A percentile compares a stretch with the other conserved stretches of the same genome.
Conservation (phyloP, 169 alveolate species). For the Toxoplasma gondii region DNA sequence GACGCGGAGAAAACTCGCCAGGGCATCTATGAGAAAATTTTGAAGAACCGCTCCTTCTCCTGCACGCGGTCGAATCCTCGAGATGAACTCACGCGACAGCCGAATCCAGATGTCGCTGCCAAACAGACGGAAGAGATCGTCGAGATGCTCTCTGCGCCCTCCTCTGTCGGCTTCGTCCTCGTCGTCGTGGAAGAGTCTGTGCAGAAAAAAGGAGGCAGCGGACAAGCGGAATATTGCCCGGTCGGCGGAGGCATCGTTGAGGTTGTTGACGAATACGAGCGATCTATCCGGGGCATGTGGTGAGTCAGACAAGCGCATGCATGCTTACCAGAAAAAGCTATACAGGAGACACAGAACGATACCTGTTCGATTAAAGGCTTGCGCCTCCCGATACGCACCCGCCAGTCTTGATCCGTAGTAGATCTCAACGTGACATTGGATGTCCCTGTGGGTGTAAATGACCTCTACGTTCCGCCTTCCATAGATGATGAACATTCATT, state of each 20-base stretch:
- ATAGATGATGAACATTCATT: too few species aligned
- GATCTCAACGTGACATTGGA: too few species aligned
- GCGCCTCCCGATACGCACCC: too few species aligned
- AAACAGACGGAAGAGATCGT: slow-evolving; percentile 9
- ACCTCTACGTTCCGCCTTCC: too few species aligned
- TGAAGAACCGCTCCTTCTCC: slow-evolving; percentile 49
- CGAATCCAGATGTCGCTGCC: slow-evolving; percentile 24
- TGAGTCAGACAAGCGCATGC: not conserved
- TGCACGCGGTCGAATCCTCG: slow-evolving; percentile 46
- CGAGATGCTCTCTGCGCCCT: slow-evolving; percentile 16
- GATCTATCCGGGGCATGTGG: slow-evolving; percentile 18
- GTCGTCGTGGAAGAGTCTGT: slow-evolving; percentile 49
- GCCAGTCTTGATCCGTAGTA: too few species aligned
- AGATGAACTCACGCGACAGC: slow-evolving; percentile 30
- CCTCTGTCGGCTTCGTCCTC: slow-evolving; percentile 48
- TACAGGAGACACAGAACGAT: too few species aligned
- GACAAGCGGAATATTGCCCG: slow-evolving; percentile 51
- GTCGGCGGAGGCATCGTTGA: slow-evolving; percentile 64
- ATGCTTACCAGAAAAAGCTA: not conserved
- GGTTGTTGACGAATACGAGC: slow-evolving; percentile 4
- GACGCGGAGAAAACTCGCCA: slow-evolving; percentile 44
- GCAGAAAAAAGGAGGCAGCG: not conserved
- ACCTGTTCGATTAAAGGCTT: too few species aligned
- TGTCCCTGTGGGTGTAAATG: too few species aligned
- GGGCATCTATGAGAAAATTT: slow-evolving; percentile 57